Evolutionary conservation across 306 rosid species (phyloP).

Genomic region (Lathyrus oleraceus): DNA sequence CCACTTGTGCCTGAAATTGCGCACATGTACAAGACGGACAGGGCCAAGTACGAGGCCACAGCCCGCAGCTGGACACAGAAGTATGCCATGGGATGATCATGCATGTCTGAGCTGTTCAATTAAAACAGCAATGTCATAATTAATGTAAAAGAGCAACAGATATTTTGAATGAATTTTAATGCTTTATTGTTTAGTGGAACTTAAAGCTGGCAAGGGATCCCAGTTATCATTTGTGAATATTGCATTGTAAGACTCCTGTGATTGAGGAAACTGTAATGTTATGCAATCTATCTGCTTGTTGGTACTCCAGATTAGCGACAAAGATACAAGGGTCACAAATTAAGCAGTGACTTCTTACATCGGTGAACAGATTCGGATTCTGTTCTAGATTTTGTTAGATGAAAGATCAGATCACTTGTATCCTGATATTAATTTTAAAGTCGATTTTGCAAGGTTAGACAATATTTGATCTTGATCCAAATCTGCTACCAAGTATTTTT

Average conservation of each 20-base stretch:
- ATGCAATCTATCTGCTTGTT: constrained; percentile 46
- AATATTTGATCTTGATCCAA: not conserved
- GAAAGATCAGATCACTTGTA: not conserved
- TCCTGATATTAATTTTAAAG: not conserved
- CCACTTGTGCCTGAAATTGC: constrained; percentile 92
- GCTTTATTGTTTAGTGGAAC: constrained; percentile 37
- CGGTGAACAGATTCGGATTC: not conserved
- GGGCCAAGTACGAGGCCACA: constrained; percentile 75
- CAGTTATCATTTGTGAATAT: constrained; percentile 61
- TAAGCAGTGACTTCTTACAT: not conserved
- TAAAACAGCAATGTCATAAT: constrained; percentile 35
- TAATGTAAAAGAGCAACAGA: constrained; percentile 44
- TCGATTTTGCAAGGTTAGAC: not conserved
- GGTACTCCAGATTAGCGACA: constrained; percentile 17
- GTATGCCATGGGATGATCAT: constrained; percentile 75
- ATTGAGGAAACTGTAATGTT: constrained; percentile 46
- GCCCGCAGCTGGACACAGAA: constrained; percentile 97
- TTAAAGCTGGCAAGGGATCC: constrained; percentile 44
- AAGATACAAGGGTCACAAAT: constrained; percentile 5
- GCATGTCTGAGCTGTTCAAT: constrained; percentile 25
- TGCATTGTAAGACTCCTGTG: constrained; percentile 50
- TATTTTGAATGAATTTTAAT: constrained; percentile 43
- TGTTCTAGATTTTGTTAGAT: not conserved
- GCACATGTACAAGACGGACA: constrained; percentile 86
- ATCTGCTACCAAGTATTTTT: not conserved